Evolutionary conservation across 2,329 filamentous ascomycete genomes (phyloP).

Genomic region (Plectosphaerella plurivora): DNA sequence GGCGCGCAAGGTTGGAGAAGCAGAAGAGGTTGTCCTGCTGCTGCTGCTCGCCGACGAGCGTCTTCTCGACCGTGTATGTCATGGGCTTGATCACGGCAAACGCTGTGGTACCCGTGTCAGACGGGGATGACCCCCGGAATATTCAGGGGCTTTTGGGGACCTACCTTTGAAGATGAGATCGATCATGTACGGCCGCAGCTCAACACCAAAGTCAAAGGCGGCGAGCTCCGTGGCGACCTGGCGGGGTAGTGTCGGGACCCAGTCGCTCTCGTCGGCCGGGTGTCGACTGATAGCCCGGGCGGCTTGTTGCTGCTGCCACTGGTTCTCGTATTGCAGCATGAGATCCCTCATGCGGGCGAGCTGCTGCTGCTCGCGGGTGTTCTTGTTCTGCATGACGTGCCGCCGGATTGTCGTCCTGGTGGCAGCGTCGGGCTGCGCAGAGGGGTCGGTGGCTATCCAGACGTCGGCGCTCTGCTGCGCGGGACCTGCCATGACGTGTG

Average conservation of each 20-base stretch:
- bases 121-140: background rate
- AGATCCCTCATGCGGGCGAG: background rate
- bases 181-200: slow-evolving; percentile 2
- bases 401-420: slow-evolving; percentile 20
- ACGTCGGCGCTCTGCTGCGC: too few species aligned
- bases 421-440: slow-evolving; percentile 13
- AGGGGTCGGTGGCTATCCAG: slow-evolving; percentile 14
- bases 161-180: slow-evolving; percentile 3
- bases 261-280: slow-evolving; percentile 1
- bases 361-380: slow-evolving; percentile 11
- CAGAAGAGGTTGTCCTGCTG: slow-evolving; percentile 12
- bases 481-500: too few species aligned
- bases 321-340: background rate
- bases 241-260: background rate
- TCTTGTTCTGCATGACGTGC: slow-evolving; percentile 23
- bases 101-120: slow-evolving; percentile 2
- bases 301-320: background rate
- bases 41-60: slow-evolving; percentile 4
- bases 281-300: background rate
- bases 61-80: slow-evolving; percentile 10
- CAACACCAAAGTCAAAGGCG: background rate
- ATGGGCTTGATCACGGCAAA: slow-evolving; percentile 15
- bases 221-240: slow-evolving; percentile 12
- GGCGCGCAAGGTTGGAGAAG: slow-evolving; percentile 11
- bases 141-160: background rate